These are phyloP conservation scores for Candida albicans DNA, from an alignment of 1,139 yeast genomes.

Conservation along the genomic window DNA sequence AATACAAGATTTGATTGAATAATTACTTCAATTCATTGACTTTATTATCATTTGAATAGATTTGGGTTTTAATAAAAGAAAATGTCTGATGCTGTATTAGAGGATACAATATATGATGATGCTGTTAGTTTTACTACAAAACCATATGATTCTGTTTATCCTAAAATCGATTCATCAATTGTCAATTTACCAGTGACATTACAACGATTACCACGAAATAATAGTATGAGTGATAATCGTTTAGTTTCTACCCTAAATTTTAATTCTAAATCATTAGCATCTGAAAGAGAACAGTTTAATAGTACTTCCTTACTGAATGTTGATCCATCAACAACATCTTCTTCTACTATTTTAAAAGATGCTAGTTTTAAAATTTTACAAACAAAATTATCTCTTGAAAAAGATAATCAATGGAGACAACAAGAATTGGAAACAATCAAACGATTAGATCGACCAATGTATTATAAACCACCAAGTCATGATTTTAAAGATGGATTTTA, in stretches of 20 bases:
- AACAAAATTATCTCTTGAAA: conserved; percentile 13
- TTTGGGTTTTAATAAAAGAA: neutral
- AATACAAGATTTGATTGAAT: too few species aligned
- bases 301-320: neutral
- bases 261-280: conserved; percentile 8
- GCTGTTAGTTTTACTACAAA: conserved; percentile 8
- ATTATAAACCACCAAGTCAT: conserved; percentile 38
- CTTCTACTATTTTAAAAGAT: conserved; percentile 11
- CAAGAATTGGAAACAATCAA: conserved; percentile 6
- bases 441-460: conserved; percentile 26
- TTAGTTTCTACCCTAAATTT: conserved; percentile 12
- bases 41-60: neutral
- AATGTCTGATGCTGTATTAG: conserved; percentile 5
- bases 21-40: too few species aligned
- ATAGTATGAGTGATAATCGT: neutral
- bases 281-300: neutral
- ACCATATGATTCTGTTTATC: conserved; percentile 4
- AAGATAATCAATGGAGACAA: conserved; percentile 4
- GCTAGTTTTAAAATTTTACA: conserved; percentile 14
- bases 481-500: conserved; percentile 26
- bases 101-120: conserved; percentile 15
- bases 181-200: conserved; percentile 2
- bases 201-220: conserved; percentile 11
- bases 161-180: conserved; percentile 6
- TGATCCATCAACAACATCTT: conserved; percentile 1